phyloP scores from a whole-genome alignment of 225 moss, liverwort and hornwort species.

The Pseudoscleropodium purum region DNA sequence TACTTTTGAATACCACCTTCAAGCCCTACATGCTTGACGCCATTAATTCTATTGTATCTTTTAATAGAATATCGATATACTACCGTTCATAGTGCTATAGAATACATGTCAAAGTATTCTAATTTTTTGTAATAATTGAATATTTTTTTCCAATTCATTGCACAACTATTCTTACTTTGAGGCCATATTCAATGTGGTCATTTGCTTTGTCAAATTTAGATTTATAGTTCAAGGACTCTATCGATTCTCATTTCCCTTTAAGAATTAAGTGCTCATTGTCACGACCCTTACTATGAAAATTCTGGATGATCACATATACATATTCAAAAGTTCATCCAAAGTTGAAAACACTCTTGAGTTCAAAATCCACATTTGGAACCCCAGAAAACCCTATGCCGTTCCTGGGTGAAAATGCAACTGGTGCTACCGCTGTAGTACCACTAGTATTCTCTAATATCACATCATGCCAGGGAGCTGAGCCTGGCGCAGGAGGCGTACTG shows the following conservation, averaged over 20 bases:
- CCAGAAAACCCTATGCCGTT: not conserved
- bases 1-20: not conserved
- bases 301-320: not conserved
- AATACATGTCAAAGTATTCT: not conserved
- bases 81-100: not conserved
- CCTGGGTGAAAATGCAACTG: too few species aligned
- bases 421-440: too few species aligned
- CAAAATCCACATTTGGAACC: not conserved
- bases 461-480: not conserved
- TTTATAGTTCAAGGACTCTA: not conserved
- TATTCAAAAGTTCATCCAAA: not conserved
- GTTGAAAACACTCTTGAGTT: not conserved
- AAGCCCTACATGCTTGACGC: rapidly evolving
- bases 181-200: rapidly evolving
- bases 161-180: rapidly evolving
- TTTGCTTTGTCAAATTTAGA: not conserved
- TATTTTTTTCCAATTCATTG: not conserved
- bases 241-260: not conserved
- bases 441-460: not conserved
- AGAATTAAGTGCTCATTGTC: not conserved
- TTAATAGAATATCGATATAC: not conserved
- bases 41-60: not conserved
- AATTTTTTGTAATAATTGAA: not conserved
- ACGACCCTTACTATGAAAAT: not conserved
- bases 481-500: not conserved